Percentiles rank a stretch among this genome's conserved stretches.
These are phyloP conservation scores for Ramalina peruviana DNA, from an alignment of 495 filamentous ascomycete species.

Conservation along the genomic window DNA sequence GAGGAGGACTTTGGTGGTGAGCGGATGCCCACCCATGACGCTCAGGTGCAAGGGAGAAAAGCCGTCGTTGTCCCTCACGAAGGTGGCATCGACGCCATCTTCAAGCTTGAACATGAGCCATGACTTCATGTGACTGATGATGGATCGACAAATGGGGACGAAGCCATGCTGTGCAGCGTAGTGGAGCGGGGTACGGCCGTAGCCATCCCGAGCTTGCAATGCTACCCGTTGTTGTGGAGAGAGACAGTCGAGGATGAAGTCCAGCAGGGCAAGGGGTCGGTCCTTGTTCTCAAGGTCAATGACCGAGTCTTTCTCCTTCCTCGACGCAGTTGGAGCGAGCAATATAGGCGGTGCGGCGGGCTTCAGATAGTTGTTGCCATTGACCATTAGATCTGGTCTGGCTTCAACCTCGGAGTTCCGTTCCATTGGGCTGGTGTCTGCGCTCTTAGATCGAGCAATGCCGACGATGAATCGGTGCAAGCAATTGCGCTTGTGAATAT, in stretches of 20 bases:
- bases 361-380: constrained; percentile 54
- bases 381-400: constrained; percentile 35
- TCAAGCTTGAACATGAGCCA: constrained; percentile 80
- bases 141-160: constrained; percentile 68
- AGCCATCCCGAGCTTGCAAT: constrained; percentile 54
- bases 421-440: constrained; percentile 28
- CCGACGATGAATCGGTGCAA: constrained; percentile 83
- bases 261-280: constrained; percentile 58
- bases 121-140: constrained; percentile 74
- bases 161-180: constrained; percentile 95
- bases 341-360: constrained; percentile 56
- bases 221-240: constrained; percentile 53
- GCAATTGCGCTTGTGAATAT: constrained; percentile 87
- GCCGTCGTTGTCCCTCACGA: constrained; percentile 88
- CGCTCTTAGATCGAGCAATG: constrained; percentile 61
- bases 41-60: constrained; percentile 83
- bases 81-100: constrained; percentile 66
- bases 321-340: constrained; percentile 40
- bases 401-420: constrained; percentile 29
- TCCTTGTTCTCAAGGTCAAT: constrained; percentile 53
- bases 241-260: constrained; percentile 57
- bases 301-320: constrained; percentile 41
- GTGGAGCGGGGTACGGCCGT: constrained; percentile 79
- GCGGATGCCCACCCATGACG: constrained; percentile 79
- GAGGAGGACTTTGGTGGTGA: constrained; percentile 68